Evolutionary conservation across 164 flowering plant species (phyloP).

Genomic region (Tetrastigma voinierianum): DNA sequence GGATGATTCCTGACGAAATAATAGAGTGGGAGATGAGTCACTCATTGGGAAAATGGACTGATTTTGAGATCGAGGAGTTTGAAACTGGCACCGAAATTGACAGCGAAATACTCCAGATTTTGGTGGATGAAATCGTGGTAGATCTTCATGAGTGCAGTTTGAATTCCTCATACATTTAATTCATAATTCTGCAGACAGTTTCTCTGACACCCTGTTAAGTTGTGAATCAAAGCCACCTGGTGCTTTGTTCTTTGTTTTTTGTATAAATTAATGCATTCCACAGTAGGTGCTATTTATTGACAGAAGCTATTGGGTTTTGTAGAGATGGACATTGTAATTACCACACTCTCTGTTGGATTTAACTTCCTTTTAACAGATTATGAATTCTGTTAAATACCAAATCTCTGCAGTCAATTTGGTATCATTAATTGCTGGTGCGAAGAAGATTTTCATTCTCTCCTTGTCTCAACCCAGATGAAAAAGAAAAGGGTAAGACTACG

Average conservation of each 20-base stretch:
- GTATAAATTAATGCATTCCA: constrained; percentile 15
- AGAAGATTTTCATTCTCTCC: too few relatives aligned
- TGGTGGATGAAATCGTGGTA: constrained; percentile 60
- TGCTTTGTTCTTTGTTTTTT: not conserved
- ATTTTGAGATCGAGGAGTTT: constrained; percentile 57
- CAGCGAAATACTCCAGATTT: constrained; percentile 34
- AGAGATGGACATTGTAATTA: constrained; percentile 7
- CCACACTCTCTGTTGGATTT: constrained; percentile 2
- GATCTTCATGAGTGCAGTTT: constrained; percentile 37
- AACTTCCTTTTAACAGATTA: not conserved
- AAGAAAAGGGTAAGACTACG: too few relatives aligned
- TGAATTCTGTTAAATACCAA: too few relatives aligned
- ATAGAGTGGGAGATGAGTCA: constrained; percentile 73
- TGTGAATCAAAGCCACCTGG: not conserved
- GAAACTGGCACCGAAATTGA: constrained; percentile 48
- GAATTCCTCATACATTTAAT: not conserved
- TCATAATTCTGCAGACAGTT: not conserved
- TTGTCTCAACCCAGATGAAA: too few relatives aligned
- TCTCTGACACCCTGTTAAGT: not conserved
- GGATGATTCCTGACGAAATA: constrained; percentile 57
- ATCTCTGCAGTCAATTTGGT: too few relatives aligned
- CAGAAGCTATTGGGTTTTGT: constrained; percentile 8
- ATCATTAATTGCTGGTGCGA: too few relatives aligned
- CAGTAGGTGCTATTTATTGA: constrained; percentile 1
- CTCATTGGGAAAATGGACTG: constrained; percentile 65